phyloP scores from a whole-genome alignment of 306 rosid genomes.

The Cucurbita argyrosperma region DNA sequence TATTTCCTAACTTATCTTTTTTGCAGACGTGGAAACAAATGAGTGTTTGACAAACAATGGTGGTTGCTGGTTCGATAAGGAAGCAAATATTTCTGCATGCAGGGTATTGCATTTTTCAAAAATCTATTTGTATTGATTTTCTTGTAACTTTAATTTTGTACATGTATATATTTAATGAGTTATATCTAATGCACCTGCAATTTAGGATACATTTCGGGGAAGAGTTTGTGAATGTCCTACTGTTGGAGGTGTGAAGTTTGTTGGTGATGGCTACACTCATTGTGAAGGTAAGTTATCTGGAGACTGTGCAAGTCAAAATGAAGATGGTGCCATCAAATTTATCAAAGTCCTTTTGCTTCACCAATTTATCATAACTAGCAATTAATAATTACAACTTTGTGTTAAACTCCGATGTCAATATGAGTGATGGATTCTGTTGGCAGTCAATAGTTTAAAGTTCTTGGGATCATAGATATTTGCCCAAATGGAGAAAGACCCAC shows the following conservation, averaged over 20 bases:
- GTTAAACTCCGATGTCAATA: neutral
- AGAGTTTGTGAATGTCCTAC: conserved; percentile 91
- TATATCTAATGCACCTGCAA: neutral
- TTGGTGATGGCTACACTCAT: conserved; percentile 80
- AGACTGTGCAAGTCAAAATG: neutral
- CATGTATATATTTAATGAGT: neutral
- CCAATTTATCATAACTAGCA: neutral
- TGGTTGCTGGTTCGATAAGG: conserved; percentile 78
- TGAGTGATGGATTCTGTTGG: neutral
- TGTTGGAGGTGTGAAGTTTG: conserved; percentile 64
- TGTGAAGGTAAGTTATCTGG: conserved; percentile 58
- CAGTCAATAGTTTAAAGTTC: neutral
- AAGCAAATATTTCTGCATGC: conserved; percentile 77
- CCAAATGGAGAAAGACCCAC: neutral
- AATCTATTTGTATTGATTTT: conserved; percentile 1
- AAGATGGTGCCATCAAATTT: neutral
- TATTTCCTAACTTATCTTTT: neutral
- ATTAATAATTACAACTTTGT: neutral
- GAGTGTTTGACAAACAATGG: conserved; percentile 89
- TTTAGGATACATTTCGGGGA: conserved; percentile 86
- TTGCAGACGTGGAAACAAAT: conserved; percentile 69
- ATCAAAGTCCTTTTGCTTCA: neutral
- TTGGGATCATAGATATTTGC: neutral
- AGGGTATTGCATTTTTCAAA: conserved; percentile 40
- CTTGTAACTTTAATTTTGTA: neutral